A percentile compares a stretch with the other conserved stretches of the same genome.
phyloP scores from a whole-genome alignment of 805 yeast species.

The Lachancea dasiensis region DNA sequence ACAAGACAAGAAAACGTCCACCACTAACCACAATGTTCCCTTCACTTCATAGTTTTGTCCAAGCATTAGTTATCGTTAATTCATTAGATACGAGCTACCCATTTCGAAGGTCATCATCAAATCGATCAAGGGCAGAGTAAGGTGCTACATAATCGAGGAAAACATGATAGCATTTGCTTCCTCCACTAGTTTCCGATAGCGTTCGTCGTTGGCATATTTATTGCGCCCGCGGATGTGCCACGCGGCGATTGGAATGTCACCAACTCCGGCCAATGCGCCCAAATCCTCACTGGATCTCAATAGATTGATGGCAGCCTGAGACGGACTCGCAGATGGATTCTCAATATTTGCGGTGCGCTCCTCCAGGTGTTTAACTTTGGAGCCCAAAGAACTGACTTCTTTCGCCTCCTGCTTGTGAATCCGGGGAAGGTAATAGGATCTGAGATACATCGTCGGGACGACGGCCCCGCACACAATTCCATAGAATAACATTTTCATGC shows the following conservation, averaged over 20 bases:
- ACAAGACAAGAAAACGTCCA: too few relatives aligned
- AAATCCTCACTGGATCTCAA: conserved; percentile 4
- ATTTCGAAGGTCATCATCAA: too few relatives aligned
- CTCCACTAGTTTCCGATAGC: conserved; percentile 11
- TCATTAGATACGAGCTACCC: neutral
- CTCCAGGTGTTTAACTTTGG: conserved; percentile 4
- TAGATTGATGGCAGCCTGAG: conserved; percentile 2
- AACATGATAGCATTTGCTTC: conserved; percentile 14
- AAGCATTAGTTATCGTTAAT: too few relatives aligned
- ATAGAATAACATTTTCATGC: conserved; percentile 21
- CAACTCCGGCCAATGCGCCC: conserved; percentile 7
- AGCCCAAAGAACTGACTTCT: conserved; percentile 3
- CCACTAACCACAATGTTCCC: neutral
- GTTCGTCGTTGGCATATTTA: conserved; percentile 11
- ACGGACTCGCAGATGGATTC: conserved; percentile 1
- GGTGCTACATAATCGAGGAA: conserved; percentile 9
- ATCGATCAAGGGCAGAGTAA: neutral
- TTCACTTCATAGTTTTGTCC: too few relatives aligned
- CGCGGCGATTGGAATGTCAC: conserved; percentile 12
- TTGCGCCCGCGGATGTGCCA: conserved; percentile 13
- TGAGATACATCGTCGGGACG: conserved; percentile 25
- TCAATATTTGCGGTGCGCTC: conserved; percentile 5
- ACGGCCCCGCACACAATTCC: conserved; percentile 27
- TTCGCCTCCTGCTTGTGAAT: conserved; percentile 5
- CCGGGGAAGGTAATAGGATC: conserved; percentile 17